A percentile compares a stretch with the other conserved stretches of the same genome.
Conservation (phyloP, 495 filamentous ascomycete genomes). For the Aspergillus egyptiacus region DNA sequence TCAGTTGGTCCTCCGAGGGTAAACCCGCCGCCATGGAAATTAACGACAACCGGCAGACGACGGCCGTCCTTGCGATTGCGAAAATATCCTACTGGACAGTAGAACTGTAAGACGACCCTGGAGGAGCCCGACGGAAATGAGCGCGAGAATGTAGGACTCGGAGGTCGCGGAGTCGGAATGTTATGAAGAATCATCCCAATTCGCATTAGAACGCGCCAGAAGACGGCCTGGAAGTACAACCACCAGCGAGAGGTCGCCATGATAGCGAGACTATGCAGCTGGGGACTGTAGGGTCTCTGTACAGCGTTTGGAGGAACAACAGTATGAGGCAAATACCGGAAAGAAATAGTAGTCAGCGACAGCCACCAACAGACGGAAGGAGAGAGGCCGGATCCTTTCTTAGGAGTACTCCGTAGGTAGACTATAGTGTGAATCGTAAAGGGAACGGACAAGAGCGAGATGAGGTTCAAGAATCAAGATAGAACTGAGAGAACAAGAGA, state of each 20-base stretch:
- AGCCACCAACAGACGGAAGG: not conserved
- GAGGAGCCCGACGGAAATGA: conserved; percentile 55
- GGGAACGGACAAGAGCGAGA: not conserved
- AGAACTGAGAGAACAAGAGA: not conserved
- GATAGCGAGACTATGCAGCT: conserved; percentile 7
- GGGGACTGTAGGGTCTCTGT: not conserved
- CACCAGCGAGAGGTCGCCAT: conserved; percentile 57
- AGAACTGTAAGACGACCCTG: conserved; percentile 68
- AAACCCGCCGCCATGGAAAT: conserved; percentile 76
- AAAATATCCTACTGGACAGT: conserved; percentile 61
- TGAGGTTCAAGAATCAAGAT: not conserved
- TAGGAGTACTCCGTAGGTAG: no score
- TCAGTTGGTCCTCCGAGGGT: conserved; percentile 65
- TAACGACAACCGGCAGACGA: conserved; percentile 57
- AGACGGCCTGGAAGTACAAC: conserved; percentile 62
- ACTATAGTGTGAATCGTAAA: not conserved
- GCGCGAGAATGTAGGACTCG: conserved; percentile 59
- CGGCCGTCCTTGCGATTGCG: conserved; percentile 31
- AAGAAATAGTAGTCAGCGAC: not conserved
- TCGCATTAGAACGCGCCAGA: conserved; percentile 74
- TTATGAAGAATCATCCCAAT: conserved; percentile 75
- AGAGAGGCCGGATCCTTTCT: no score
- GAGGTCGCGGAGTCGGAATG: conserved; percentile 60
- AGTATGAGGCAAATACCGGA: not conserved
- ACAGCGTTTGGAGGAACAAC: not conserved